Evolutionary conservation across 352 stramenopile species (phyloP).

Genomic region (Phytophthora megakarya): DNA sequence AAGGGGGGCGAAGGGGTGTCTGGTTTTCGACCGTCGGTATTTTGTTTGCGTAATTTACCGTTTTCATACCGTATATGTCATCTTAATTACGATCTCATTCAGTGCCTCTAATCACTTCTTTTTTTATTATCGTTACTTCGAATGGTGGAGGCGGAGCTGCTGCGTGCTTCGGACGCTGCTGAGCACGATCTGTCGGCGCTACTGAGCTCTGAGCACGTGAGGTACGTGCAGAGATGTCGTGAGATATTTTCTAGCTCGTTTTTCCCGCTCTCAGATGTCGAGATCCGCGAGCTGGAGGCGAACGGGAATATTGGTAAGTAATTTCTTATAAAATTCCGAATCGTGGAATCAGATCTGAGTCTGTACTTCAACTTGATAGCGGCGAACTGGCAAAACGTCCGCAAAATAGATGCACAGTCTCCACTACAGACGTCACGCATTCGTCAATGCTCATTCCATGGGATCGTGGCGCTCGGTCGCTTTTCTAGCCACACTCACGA

Average conservation of each 20-base stretch:
- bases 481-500: slow-evolving; percentile 47
- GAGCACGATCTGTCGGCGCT: slow-evolving; percentile 27
- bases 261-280: slow-evolving; percentile 47
- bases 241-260: slow-evolving; percentile 23
- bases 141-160: neutral
- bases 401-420: slow-evolving; percentile 40
- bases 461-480: slow-evolving; percentile 58
- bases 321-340: neutral
- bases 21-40: too few species aligned
- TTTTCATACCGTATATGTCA: too few species aligned
- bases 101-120: too few species aligned
- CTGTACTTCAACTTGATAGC: slow-evolving; percentile 37
- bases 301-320: slow-evolving; percentile 68
- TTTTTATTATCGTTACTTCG: too few species aligned
- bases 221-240: slow-evolving; percentile 30
- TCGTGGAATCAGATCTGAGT: slow-evolving; percentile 15
- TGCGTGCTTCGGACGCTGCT: neutral
- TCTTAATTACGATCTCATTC: too few species aligned
- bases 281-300: slow-evolving; percentile 57
- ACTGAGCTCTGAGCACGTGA: slow-evolving; percentile 37
- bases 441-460: slow-evolving; percentile 74
- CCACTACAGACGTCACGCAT: slow-evolving; percentile 45
- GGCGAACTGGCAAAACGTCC: slow-evolving; percentile 62
- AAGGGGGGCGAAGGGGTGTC: too few species aligned
- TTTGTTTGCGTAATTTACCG: too few species aligned